Conservation (phyloP, 2,329 filamentous ascomycete genomes). For the Calonectria montana region DNA sequence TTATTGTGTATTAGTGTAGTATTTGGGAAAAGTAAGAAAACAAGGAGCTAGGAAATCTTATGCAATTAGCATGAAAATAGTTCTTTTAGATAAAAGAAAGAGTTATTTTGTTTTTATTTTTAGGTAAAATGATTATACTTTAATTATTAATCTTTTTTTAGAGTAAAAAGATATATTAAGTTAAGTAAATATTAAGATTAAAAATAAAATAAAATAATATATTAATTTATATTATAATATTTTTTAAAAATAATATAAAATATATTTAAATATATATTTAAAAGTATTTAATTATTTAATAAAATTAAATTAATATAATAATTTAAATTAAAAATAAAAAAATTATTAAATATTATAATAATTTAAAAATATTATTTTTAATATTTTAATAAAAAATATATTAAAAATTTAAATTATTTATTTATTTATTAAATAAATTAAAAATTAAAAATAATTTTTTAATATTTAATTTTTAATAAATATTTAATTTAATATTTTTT, state of each 20-base stretch:
- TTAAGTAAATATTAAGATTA: neutral
- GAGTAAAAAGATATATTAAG: neutral
- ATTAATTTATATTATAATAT: neutral
- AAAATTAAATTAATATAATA: neutral
- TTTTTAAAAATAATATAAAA: neutral
- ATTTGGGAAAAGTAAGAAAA: too few relatives aligned
- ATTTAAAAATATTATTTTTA: neutral
- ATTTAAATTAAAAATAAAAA: neutral
- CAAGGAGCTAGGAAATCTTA: too few relatives aligned
- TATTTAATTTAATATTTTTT: neutral
- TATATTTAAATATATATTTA: neutral
- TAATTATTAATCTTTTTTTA: too few relatives aligned
- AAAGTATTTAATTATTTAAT: conserved; percentile 3
- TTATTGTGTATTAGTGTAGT: too few relatives aligned
- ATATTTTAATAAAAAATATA: neutral
- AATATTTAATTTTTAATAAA: neutral
- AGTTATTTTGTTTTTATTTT: too few relatives aligned
- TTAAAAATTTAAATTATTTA: neutral
- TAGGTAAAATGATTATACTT: too few relatives aligned
- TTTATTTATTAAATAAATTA: neutral
- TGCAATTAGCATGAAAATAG: too few relatives aligned
- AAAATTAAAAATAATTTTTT: conserved; percentile 1
- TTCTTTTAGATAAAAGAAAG: too few relatives aligned
- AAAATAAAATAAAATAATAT: neutral
- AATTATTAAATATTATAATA: neutral